Evolutionary conservation across 139 green algal species (phyloP), one percentile per base, ranked within the genome.

Genomic region (Auxenochlorella pyrenoidosa): DNA sequence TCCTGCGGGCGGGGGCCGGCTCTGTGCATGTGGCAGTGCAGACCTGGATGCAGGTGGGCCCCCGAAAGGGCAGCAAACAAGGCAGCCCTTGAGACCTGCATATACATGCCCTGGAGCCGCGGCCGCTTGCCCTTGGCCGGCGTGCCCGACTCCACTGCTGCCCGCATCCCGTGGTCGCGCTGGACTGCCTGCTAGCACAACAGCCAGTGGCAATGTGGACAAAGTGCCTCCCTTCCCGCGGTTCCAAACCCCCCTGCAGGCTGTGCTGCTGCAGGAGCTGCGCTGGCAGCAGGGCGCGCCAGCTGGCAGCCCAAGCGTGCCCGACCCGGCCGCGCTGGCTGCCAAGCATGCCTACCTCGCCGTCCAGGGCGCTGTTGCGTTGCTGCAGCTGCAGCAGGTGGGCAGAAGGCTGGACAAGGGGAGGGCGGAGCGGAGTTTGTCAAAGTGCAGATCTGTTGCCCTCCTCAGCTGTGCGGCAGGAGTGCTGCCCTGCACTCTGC

Each of bases 361-460:
- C 21, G 91, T 96, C n/a, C 86, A 93, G 76, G 89, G 91, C 3
- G 91, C 96, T 60, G 91, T 95, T 51, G 91, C 92, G 15, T 78
- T 96, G 82, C 76, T 91, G 41, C 95, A 97, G 84, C 66, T 96
- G 63, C 78, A 91, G 70, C 87, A 95, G 87, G 82, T 81, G 47
- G 44, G 6, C 68, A 40, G 41, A 2, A 32, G 18, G 70, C 15
- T 4, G 16, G 54, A 24, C 54, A 63, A 24, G 54, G 54, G 54
- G 18, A 2, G 18, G 15, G 54, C 18, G 15, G 18, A 26, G 54
- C 2, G 54, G 54, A 24, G 54, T 24, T 19, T 32, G 24, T 2
- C 1, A 38, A 1, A 10, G 65, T 8, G 65, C 65, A 24, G 24
- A 36, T 36, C 8, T 54, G 47, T 54, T 54, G 47, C 8, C 47